A percentile compares a stretch with the other conserved stretches of the same genome.
Evolutionary conservation across 768 basidiomycete species (phyloP).

Genomic region (Chalciporus pseudorubinellus): DNA sequence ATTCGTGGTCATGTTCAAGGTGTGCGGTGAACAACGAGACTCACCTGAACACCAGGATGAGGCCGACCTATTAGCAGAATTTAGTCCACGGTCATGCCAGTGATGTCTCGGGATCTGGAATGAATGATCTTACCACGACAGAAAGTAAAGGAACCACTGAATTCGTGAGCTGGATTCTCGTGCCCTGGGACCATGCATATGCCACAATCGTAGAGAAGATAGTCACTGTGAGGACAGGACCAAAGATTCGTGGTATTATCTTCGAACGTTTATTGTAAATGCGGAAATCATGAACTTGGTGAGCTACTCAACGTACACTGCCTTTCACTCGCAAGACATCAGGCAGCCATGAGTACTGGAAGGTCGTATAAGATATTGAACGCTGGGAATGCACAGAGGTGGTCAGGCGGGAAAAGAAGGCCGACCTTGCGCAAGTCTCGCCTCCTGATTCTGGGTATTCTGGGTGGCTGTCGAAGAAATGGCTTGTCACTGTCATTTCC

Average conservation of each 20-base stretch:
- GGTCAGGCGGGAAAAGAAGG: background rate
- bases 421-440: slow-evolving; percentile 52
- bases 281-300: background rate
- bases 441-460: slow-evolving; percentile 49
- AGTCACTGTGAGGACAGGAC: slow-evolving; percentile 83
- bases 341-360: slow-evolving; percentile 84
- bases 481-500: background rate
- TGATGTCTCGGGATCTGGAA: no score
- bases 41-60: slow-evolving; percentile 85
- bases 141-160: slow-evolving; percentile 85
- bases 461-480: slow-evolving; percentile 35
- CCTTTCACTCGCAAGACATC: slow-evolving; percentile 84
- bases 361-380: slow-evolving; percentile 2
- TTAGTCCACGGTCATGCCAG: slow-evolving; percentile 1
- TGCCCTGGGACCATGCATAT: slow-evolving; percentile 57
- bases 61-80: slow-evolving; percentile 58
- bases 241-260: slow-evolving; percentile 70
- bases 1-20: background rate
- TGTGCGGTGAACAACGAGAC: slow-evolving; percentile 12
- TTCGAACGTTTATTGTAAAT: slow-evolving; percentile 29
- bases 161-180: slow-evolving; percentile 66
- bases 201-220: slow-evolving; percentile 63
- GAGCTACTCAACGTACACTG: slow-evolving; percentile 51
- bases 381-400: background rate
- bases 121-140: slow-evolving; percentile 60